Percentiles rank a stretch among this genome's conserved stretches.
Evolutionary conservation across 176 grass and related monocot species (phyloP).

Genomic region (Carex myosuroides): DNA sequence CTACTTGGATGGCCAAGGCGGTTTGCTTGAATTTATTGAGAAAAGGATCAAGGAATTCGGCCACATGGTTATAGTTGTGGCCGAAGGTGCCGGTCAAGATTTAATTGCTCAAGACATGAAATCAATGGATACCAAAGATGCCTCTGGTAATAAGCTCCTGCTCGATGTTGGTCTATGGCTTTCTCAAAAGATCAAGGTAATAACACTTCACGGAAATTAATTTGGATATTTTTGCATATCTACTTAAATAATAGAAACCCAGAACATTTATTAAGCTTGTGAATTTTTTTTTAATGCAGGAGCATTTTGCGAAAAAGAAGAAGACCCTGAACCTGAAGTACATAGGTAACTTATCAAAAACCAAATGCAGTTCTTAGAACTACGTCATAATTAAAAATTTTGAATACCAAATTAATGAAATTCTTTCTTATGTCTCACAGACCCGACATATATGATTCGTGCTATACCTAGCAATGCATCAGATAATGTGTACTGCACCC

Average conservation of each 20-base stretch:
- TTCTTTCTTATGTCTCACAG: slow-evolving; percentile 38
- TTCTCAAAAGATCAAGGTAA: slow-evolving; percentile 94
- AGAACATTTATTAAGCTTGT: background rate
- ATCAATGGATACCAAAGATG: slow-evolving; percentile 52
- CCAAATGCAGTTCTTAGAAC: background rate
- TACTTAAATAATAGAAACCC: background rate
- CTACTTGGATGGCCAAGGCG: slow-evolving; percentile 83
- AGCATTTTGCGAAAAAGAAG: slow-evolving; percentile 69
- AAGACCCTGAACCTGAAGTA: slow-evolving; percentile 90
- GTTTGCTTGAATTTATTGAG: slow-evolving; percentile 70
- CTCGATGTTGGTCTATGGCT: slow-evolving; percentile 96
- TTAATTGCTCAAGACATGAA: slow-evolving; percentile 73
- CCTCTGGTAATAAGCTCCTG: slow-evolving; percentile 79
- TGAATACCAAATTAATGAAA: background rate
- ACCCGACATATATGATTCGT: slow-evolving; percentile 99
- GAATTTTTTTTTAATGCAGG: slow-evolving; percentile 35
- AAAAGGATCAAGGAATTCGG: slow-evolving; percentile 82
- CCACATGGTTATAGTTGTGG: slow-evolving; percentile 98
- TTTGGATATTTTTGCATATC: background rate
- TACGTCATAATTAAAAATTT: background rate
- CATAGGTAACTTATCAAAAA: slow-evolving; percentile 46
- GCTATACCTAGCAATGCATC: slow-evolving; percentile 95
- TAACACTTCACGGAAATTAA: background rate
- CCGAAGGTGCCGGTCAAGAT: slow-evolving; percentile 94
- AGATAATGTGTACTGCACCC: slow-evolving; percentile 88